Evolutionary conservation across 2,329 filamentous ascomycete genomes (phyloP), one percentile per base, ranked within the genome.

Genomic region (Hypomyces perniciosus): DNA sequence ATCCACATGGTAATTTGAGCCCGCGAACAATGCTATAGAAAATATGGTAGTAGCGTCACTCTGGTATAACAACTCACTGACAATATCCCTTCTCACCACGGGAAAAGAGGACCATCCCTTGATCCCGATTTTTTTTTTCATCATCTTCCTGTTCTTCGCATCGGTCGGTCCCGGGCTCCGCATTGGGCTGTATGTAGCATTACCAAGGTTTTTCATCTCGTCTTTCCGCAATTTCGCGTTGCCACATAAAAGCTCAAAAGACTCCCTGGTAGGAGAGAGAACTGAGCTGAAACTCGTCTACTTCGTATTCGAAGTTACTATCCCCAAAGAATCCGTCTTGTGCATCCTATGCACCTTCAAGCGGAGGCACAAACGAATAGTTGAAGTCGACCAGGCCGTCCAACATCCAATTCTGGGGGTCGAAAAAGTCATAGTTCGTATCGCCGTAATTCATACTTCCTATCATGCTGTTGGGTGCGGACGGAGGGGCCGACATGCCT

Each of bases 381-480:
- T 88, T 88, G 64, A 92, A 86, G 64, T 91, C 87, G 54, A 93
- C 76, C 33, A 92, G 75, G 10, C 88, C 88, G 66, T 96, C 91
- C 54, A 96, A 74, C 75, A 95, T 90, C 91, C 91, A 96, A 66
- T 92, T 89, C 61, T 96, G 78, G 1, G 91, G 89, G 68, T 96
- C 90, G 63, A 95, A 96, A 55, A 95, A 89, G 66, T 95, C 88
- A 66, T 90, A 90, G 60, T 83, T 86, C 8, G 81, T 80, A 50
- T 87, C 79, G 57, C 80, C 77, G 56, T 88, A 85, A 58, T 77
- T 76, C 55, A 81, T 67, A 30, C 72, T 71, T 28, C 68, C 68
- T 46, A 80, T 70, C 62, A 80, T 72, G 60, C 69, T 72, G 57
- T 71, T 74, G 20, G 73, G 66, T 28, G 67, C 69, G 4, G 67